Base-by-base conservation (phyloP, 2,329 filamentous ascomycete genomes). In the Arthrocladium fulminans region DNA sequence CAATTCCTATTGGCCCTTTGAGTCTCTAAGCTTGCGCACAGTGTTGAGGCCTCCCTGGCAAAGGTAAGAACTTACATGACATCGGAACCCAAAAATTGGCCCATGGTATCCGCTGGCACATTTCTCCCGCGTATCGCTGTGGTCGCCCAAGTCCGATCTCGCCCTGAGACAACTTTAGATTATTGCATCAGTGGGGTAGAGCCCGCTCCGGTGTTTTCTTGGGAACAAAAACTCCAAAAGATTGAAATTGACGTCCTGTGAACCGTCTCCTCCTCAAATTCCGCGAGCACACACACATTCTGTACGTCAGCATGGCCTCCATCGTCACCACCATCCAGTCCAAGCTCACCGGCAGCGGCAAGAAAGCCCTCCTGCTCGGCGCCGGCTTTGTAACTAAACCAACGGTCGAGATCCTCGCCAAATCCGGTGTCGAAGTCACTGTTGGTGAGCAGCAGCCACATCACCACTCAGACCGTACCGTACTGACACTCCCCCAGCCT, bases 391-490 rank as follows among this genome's bases (percentile, higher is more conserved):
- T 83, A 57, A 77, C 79, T 57, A 73, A 72, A 61, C 80, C 81
- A 48, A 82, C 80, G 15, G 73, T 84, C 52, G 77, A 84, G 55
- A 70, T 83, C 52, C 73, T 84, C 52, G 70, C 69, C 62, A 70
- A 80, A 40, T 67, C 75, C n/a, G 80, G 75, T 55, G 72, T 84
- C 52, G 61, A 71, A 47, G 79, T 84, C 45, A 83, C 79, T n/a
- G 79, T 84, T 56, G 79, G 79, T 81, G 71, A 55, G 74, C 64
- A 40, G 49, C 30, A 47, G n/a, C 6, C 6, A 38, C n/a, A 6
- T n/a, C 24, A 29, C 23, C 47, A 50, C 39, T 19, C 24, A 25
- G 10, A 45, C 29, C 15, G 9, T 24, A 35, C 32, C 45, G 27
- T 27, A 35, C 47, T 53, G 44, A 55, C 47, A 35, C 27, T 15